Percentiles rank a stretch among this genome's conserved stretches.
Evolutionary conservation across 495 filamentous ascomycete species (phyloP).

Genomic region (Trichoderma asperelloides): DNA sequence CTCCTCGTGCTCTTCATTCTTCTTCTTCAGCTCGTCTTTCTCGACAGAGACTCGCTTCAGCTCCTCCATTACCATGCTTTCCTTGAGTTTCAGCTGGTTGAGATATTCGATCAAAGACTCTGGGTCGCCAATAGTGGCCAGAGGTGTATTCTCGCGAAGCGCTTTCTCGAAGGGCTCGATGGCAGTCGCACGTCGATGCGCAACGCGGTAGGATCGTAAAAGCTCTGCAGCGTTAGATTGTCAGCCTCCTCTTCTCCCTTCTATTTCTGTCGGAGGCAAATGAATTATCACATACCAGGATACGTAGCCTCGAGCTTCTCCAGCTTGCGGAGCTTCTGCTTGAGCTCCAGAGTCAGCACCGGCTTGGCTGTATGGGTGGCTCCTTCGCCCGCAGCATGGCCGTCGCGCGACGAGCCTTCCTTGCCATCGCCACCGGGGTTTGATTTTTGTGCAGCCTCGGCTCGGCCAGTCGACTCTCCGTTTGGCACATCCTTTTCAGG

Average conservation of each 20-base stretch:
- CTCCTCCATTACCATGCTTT: conserved; percentile 86
- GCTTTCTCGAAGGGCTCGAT: conserved; percentile 92
- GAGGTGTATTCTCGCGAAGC: conserved; percentile 81
- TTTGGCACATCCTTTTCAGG: conserved; percentile 20
- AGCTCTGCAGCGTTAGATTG: conserved; percentile 50
- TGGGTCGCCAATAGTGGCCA: conserved; percentile 80
- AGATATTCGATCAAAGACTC: conserved; percentile 84
- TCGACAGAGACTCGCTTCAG: conserved; percentile 80
- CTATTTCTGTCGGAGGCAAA: too few relatives aligned
- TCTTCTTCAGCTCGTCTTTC: conserved; percentile 70
- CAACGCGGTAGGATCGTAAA: conserved; percentile 80
- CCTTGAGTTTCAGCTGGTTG: conserved; percentile 76
- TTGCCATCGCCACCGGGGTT: neutral
- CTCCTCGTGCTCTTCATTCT: conserved; percentile 60
- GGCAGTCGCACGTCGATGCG: conserved; percentile 70
- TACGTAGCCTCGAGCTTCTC: conserved; percentile 84
- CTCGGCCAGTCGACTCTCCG: conserved; percentile 23
- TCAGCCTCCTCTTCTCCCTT: neutral
- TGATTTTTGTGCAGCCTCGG: conserved; percentile 13
- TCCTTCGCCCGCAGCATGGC: neutral
- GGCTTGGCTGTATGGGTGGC: conserved; percentile 10
- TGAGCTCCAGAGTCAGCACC: conserved; percentile 70
- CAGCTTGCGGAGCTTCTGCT: conserved; percentile 60
- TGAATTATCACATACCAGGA: conserved; percentile 47
- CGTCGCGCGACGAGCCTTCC: neutral